Base-by-base conservation (phyloP, 129 eudicot genomes). In the Arctium minus region DNA sequence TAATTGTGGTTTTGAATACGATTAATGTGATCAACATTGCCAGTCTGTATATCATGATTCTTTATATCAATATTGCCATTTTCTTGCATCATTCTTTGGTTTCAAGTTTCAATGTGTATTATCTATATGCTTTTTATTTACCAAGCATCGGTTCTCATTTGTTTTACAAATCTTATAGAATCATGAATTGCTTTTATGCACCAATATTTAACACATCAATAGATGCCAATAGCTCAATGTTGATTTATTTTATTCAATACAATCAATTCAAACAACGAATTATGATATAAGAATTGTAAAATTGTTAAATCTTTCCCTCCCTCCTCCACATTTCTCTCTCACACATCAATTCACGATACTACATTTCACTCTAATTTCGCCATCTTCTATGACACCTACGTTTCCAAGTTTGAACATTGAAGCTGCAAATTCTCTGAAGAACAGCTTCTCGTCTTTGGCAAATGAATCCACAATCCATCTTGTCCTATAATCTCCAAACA, bases 361-460 rank as follows among this genome's bases (percentile, higher is more conserved):
- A 78, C 97, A 92, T 70, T 88, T 90, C 72, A 76, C 40, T 77
- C 97, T 85, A 29, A 92, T 86, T 64, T 92, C 92, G 6, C 93
- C 98, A 50, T 82, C 72, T 84, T 89, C 97, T 44, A 60, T 74
- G 17, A 87, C 91, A 29, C 93, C 97, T 18, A 89, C 92, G 72
- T 89, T 92, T 44, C 98, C 94, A 73, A 94, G 91, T 78, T 85
- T 90, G 81, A 94, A 85, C 97, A 94, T 94, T 2, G 98, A 85
- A 80, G 88, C 88, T 40, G 86, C 96, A 89, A 94, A 94, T 39
- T 90, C 97, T 8, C 65, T 82, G 86, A 89, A 92, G 88, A 92
- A 92, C 86, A 85, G 74, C 42, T 75, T 86, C 79, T 90, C 88
- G 37, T 90, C 93, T 74, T 88, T 81, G 2, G 95, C 96, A 80